Evolutionary conservation across 2,329 filamentous ascomycete genomes (phyloP), one percentile per base, ranked within the genome.

Genomic region (Cladosporium sp.): DNA sequence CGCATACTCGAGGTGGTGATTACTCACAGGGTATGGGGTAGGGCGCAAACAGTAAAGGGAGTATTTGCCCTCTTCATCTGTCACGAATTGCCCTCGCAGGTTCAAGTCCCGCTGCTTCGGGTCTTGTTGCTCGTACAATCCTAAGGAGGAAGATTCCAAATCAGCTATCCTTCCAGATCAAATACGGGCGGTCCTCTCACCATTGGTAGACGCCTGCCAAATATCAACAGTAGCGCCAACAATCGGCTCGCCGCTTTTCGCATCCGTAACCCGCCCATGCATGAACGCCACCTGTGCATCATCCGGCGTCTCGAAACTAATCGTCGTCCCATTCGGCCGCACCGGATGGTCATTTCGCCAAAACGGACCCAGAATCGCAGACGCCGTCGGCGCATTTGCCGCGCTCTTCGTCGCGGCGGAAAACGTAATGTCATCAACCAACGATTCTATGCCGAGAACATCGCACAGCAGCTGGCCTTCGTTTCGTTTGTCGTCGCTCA

Each of bases 351-450:
- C 78, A 38, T 81, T 77, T 7, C 87, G 78, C 80, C 87, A 94
- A 72, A 95, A 95, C 1, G 89, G 89, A 0, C 89, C 89, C 0
- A 95, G 78, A 57, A 94, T 89, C 27, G 88, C 83, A 3, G 86
- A 86, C 1, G 86, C 80, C 3, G 88, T 93, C 9, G 42, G 38
- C 13, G 32, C 33, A 22, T 18, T 29, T 30, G 47, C 36, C 29
- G 47, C 36, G 9, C 39, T 43, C 33, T 29, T 38, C 27, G 47
- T 43, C 7, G 47, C 40, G 13, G 39, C 25, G 6, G 47, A 40
- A 13, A 48, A 48, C 3, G 45, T 48, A 18, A 48, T 48, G 36
- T 48, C 45, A 36, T 48, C 45, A 18, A 43, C 47, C 36, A 43
- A 20, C 29, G 30, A 38, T 62, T 83, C 79, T 27, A 83, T 67